Evolutionary conservation across 148 eudicot species (phyloP), one percentile per base, ranked within the genome.

Genomic region (Tetragonia tetragonoides): DNA sequence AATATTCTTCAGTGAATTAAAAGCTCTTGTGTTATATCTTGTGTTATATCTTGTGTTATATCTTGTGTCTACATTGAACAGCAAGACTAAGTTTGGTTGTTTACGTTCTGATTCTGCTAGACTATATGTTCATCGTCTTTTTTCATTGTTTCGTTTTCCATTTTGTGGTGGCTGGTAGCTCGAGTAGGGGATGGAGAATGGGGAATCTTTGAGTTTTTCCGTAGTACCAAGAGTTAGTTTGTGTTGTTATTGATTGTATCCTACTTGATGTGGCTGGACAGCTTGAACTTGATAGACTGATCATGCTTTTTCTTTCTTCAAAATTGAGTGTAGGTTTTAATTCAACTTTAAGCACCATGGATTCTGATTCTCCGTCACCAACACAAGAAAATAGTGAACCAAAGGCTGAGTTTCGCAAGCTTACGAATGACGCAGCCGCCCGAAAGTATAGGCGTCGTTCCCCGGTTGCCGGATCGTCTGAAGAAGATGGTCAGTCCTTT

Each of bases 381-480:
- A 83, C 76, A 23, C 77, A 83, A 59, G 94, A 92, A 56, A 78
- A 42, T 70, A 80, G 73, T 54, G 89, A 87, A 73, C 75, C 85
- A 38, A 92, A 86, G 81, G 87, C 89, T 40, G 86, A 86, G 61
- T 94, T 94, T 81, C 90, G 88, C 71, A 94, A 92, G 90, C 95
- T 86, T 79, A 74, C 86, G 2, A 89, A 86, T 84, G 98, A 90
- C 75, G 82, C 88, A 53, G 88, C 83, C 12, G 86, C 72, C 66
- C 80, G 97, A 72, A 91, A 89, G 72, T 94, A 94, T 78, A 72
- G 98, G 83, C 91, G 91, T 41, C 85, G 87, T 73, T 89, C 97
- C 67, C 95, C 97, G 68, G 76, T 74, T 69, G 81, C 75, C 64
- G 87, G 87, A 8, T 86, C 92, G 15, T 88, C 92, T 68, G 89